phyloP scores from a whole-genome alignment of 352 stramenopile species.

The Phytophthora fragariae region DNA sequence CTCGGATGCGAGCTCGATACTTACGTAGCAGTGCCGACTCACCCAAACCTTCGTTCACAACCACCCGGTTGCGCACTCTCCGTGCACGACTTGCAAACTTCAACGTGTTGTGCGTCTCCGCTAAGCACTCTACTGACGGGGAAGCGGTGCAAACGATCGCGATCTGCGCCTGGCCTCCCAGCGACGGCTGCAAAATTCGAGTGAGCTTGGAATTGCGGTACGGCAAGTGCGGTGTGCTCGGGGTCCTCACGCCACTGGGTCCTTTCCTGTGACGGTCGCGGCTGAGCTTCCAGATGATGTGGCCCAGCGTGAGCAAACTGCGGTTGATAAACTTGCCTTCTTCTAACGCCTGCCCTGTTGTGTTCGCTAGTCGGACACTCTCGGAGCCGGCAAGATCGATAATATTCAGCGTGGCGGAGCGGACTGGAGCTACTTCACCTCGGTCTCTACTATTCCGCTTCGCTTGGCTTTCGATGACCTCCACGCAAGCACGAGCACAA shows the following conservation, averaged over 20 bases:
- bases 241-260: constrained; percentile 17
- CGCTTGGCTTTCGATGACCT: constrained; percentile 81
- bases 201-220: constrained; percentile 99
- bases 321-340: constrained; percentile 94
- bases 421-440: constrained; percentile 42
- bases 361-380: constrained; percentile 85
- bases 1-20: constrained; percentile 70
- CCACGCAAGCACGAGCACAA: constrained; percentile 23
- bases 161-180: constrained; percentile 96
- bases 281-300: constrained; percentile 95
- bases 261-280: constrained; percentile 48
- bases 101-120: constrained; percentile 96
- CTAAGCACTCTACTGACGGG: constrained; percentile 93
- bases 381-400: constrained; percentile 92
- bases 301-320: constrained; percentile 91
- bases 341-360: constrained; percentile 72
- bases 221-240: constrained; percentile 85
- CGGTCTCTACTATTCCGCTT: constrained; percentile 45
- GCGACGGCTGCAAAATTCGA: constrained; percentile 96
- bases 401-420: constrained; percentile 90
- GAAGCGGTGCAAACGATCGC: constrained; percentile 97
- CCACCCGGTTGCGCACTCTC: constrained; percentile 91
- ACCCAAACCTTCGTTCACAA: constrained; percentile 89
- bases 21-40: constrained; percentile 74
- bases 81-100: constrained; percentile 96